phyloP scores from a whole-genome alignment of 306 rosid species.

The Glycyrrhiza uralensis region DNA sequence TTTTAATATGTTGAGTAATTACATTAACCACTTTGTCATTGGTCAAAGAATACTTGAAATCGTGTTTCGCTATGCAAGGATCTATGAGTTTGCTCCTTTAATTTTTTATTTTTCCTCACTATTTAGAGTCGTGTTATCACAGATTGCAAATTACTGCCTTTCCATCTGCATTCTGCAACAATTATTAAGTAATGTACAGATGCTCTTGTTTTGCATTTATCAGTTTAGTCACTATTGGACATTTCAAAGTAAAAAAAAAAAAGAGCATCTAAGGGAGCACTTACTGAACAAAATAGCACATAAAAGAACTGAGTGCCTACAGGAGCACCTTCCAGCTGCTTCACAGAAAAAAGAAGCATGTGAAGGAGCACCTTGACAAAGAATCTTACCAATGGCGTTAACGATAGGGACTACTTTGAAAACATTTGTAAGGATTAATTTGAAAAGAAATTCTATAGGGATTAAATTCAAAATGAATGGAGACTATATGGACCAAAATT shows the following conservation, averaged over 20 bases:
- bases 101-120: neutral
- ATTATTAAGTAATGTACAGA: neutral
- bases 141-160: neutral
- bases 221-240: neutral
- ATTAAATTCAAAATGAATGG: neutral
- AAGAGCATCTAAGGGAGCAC: neutral
- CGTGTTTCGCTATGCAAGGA: neutral
- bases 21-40: neutral
- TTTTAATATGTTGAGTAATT: neutral
- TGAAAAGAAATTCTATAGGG: neutral
- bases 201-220: neutral
- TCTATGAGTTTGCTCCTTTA: slow-evolving; percentile 1
- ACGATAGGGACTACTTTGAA: neutral
- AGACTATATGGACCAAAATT: neutral
- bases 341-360: neutral
- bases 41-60: neutral
- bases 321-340: neutral
- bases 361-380: neutral
- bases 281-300: neutral
- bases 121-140: neutral
- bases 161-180: neutral
- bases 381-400: neutral
- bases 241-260: neutral
- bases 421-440: neutral
- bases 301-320: neutral